A percentile compares a stretch with the other conserved stretches of the same genome.
phyloP scores from a whole-genome alignment of 768 basidiomycete species.

The Amanita phalloides region DNA sequence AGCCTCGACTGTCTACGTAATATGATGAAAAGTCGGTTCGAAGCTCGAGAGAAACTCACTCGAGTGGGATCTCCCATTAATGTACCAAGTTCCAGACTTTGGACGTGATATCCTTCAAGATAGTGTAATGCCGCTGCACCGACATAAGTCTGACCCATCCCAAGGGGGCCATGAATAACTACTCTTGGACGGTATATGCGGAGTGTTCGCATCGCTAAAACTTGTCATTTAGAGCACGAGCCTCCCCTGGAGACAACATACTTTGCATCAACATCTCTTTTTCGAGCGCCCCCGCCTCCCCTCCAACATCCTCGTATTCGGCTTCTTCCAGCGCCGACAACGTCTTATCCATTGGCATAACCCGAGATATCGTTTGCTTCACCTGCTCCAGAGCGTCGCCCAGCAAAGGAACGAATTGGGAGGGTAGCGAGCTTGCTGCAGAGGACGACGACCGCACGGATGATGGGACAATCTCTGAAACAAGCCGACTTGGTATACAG shows the following conservation, averaged over 20 bases:
- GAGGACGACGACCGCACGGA: conserved; percentile 88
- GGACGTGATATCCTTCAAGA: conserved; percentile 92
- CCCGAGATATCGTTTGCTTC: conserved; percentile 58
- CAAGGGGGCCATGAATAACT: conserved; percentile 65
- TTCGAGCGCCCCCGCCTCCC: conserved; percentile 76
- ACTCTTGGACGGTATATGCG: conserved; percentile 87
- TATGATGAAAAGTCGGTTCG: not conserved
- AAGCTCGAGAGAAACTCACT: conserved; percentile 33
- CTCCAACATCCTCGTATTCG: conserved; percentile 73
- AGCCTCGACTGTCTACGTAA: conserved; percentile 71
- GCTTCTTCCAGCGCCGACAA: conserved; percentile 88
- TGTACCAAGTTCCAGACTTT: conserved; percentile 84
- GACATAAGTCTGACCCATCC: conserved; percentile 88
- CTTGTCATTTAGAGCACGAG: not conserved
- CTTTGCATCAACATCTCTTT: conserved; percentile 84
- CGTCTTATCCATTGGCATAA: conserved; percentile 74
- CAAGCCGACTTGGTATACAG: conserved; percentile 5
- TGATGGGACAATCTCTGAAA: conserved; percentile 83
- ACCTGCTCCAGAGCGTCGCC: conserved; percentile 56
- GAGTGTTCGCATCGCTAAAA: conserved; percentile 79
- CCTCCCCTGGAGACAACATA: conserved; percentile 22
- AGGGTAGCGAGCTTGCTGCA: conserved; percentile 73
- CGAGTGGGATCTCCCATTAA: conserved; percentile 83
- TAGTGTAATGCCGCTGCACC: conserved; percentile 89
- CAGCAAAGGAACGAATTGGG: conserved; percentile 76